Evolutionary conservation across 176 grass and related monocot species (phyloP), one percentile per base, ranked within the genome.

Genomic region (Poa pratensis): DNA sequence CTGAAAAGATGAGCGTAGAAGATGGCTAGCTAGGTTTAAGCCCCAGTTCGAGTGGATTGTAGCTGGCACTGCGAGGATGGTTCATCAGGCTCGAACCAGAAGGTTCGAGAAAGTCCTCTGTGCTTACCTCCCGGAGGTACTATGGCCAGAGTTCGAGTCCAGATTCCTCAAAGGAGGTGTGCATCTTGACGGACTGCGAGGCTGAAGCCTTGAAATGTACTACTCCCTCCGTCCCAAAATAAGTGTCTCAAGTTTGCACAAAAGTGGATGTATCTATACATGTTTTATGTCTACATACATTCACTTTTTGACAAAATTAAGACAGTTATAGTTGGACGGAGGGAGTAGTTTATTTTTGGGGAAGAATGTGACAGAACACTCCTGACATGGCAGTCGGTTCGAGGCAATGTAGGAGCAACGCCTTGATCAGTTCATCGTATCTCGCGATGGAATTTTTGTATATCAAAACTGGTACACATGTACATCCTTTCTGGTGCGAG

Each of bases 1-100:
- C 19, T 39, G 83, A 69, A 19, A 93, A 89, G 80, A 69, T 77
- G 15, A 82, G 61, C 30, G 55, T 85, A 40, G 83, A 88, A 20
- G 87, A 92, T 82, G 87, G 86, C 74, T 84, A 80, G 39, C 43
- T 74, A 77, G 30, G 34, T 68, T 78, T 49, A 42, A 63, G 64
- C 68, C 17, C 62, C 45, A 19, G 55, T 48, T 75, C 73, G 35
- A 42, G 82, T 46, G 24, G 35, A 30, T 79, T 78, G 63, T 37
- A 62, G n/a, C n/a, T 77, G 35, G 58, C 55, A 73, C 78, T 78
- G 37, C 7, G n/a, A 52, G 1, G 76, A 18, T 55, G 58, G 69
- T 22, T 57, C 20, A 27, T 68, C 3, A 7, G 1, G 3, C 50
- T 9, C 9, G 59, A 65, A 53, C 14, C 9, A 20, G 1, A 6